Conservation (phyloP, 306 rosid genomes). For the Fagus crenata region DNA sequence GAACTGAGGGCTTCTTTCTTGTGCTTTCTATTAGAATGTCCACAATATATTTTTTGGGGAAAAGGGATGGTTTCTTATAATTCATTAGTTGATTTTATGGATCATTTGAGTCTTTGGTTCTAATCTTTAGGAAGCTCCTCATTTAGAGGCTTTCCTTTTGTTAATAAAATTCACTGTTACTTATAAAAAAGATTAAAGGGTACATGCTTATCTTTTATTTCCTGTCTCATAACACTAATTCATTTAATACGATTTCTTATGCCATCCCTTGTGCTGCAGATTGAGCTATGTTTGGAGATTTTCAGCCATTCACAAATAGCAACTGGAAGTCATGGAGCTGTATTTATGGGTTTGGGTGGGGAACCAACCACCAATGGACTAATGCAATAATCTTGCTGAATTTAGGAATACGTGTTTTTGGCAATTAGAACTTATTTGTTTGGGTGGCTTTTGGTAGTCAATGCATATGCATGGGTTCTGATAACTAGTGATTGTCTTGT, state of each 20-base stretch:
- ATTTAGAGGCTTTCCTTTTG: too few species aligned
- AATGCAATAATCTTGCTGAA: background rate
- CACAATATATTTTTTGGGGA: too few species aligned
- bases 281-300: slow-evolving; percentile 9
- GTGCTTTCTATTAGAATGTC: too few species aligned
- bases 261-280: slow-evolving; percentile 28
- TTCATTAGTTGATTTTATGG: too few species aligned
- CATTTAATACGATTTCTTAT: background rate
- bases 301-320: background rate
- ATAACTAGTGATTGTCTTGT: background rate
- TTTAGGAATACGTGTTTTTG: background rate
- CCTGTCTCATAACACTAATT: background rate
- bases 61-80: too few species aligned
- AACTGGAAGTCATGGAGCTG: slow-evolving; percentile 12
- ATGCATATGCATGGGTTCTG: background rate
- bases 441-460: background rate
- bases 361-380: background rate
- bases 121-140: too few species aligned
- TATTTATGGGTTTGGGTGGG: background rate
- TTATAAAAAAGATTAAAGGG: too few species aligned
- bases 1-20: too few species aligned
- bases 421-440: background rate
- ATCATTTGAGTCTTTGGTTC: too few species aligned
- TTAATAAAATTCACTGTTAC: too few species aligned
- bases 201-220: background rate